Conservation (phyloP, 2,329 filamentous ascomycete genomes). For the Exophiala sp. region DNA sequence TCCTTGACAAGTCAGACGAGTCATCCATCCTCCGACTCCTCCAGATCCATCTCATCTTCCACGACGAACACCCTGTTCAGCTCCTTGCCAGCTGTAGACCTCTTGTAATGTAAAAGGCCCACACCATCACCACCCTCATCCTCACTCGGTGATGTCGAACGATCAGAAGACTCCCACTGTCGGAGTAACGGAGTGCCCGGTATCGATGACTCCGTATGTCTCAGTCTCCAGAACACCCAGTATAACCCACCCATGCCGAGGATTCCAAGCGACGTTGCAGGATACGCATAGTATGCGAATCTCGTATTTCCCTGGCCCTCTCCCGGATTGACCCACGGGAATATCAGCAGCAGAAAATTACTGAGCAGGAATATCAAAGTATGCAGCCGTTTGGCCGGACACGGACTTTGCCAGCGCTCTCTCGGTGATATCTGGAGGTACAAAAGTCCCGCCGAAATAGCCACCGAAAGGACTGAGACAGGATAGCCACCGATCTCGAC, state of each 20-base stretch:
- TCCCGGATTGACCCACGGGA: constrained; percentile 57
- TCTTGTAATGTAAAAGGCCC: too few relatives aligned
- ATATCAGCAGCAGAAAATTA: constrained; percentile 60
- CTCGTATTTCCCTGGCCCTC: constrained; percentile 46
- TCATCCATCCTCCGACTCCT: too few relatives aligned
- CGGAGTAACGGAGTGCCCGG: background rate
- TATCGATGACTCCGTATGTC: background rate
- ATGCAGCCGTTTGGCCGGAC: constrained; percentile 54
- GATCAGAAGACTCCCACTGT: background rate
- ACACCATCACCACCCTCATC: too few relatives aligned
- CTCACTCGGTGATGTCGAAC: background rate
- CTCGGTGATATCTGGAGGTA: constrained; percentile 39
- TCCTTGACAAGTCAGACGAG: too few relatives aligned
- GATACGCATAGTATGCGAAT: constrained; percentile 57
- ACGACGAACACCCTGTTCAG: too few relatives aligned
- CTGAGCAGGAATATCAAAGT: constrained; percentile 58
- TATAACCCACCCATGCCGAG: constrained; percentile 51
- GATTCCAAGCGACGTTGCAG: constrained; percentile 53
- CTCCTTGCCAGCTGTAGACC: too few relatives aligned
- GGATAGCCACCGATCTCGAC: constrained; percentile 35
- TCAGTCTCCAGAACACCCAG: constrained; percentile 53
- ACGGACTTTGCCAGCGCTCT: constrained; percentile 52
- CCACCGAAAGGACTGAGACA: constrained; percentile 31
- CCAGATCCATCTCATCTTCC: too few relatives aligned
- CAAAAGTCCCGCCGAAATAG: constrained; percentile 48